phyloP scores from a whole-genome alignment of 371 early-diverging fungal species.

The Haplosporangium sp. region DNA sequence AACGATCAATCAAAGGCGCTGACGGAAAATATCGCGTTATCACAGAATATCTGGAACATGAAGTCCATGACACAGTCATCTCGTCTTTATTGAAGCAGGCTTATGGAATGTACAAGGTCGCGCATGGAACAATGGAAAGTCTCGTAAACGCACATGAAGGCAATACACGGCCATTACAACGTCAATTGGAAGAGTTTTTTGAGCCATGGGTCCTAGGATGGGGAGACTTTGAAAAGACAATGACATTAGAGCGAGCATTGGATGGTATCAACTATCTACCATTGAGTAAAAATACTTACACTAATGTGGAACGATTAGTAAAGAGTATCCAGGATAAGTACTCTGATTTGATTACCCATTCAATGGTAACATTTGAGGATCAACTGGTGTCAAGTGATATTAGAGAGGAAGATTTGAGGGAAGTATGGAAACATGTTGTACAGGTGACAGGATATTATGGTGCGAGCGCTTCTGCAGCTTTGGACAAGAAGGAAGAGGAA shows the following conservation, averaged over 20 bases:
- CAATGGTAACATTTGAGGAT: conserved; percentile 54
- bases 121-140: conserved; percentile 31
- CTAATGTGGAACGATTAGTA: conserved; percentile 58
- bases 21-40: conserved; percentile 70
- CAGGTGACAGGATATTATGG: conserved; percentile 47
- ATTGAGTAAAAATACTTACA: conserved; percentile 52
- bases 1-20: conserved; percentile 63
- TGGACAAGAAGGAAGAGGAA: conserved; percentile 54
- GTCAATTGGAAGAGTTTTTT: conserved; percentile 71
- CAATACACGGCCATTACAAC: conserved; percentile 58
- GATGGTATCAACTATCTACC: conserved; percentile 62
- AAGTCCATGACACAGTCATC: conserved; percentile 68
- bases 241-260: conserved; percentile 58
- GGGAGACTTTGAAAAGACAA: conserved; percentile 68
- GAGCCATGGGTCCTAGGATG: conserved; percentile 74
- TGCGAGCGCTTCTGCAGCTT: conserved; percentile 19
- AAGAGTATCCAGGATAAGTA: conserved; percentile 47
- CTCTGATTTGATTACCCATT: conserved; percentile 36
- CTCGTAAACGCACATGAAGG: conserved; percentile 59
- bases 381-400: conserved; percentile 54
- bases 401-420: conserved; percentile 35
- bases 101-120: conserved; percentile 75
- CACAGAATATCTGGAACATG: conserved; percentile 71
- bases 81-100: conserved; percentile 65
- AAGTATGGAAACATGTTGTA: conserved; percentile 45